Evolutionary conservation across 768 basidiomycete genomes (phyloP).

Genomic region (Lactifluus subvellereus): DNA sequence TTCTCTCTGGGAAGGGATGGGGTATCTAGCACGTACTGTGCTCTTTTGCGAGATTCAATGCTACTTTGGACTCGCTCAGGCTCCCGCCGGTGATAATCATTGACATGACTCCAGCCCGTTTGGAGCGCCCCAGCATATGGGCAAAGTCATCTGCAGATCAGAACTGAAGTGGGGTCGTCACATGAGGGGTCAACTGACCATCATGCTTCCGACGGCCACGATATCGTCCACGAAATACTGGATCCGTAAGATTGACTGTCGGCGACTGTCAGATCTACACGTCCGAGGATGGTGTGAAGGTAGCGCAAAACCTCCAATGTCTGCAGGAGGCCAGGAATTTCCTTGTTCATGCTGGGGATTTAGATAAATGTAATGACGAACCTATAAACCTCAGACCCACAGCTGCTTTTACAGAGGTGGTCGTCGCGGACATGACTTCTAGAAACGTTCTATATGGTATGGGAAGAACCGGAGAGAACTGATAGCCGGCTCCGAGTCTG

Average conservation of each 20-base stretch:
- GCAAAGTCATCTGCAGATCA: slow-evolving; percentile 52
- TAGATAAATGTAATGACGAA: neutral
- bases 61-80: slow-evolving; percentile 54
- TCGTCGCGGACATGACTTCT: neutral
- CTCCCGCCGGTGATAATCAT: slow-evolving; percentile 78
- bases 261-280: neutral
- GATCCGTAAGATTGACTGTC: slow-evolving; percentile 37
- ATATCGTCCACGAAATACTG: slow-evolving; percentile 36
- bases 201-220: slow-evolving; percentile 35
- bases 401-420: neutral
- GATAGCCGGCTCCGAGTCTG: too few species aligned
- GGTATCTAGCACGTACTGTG: slow-evolving; percentile 35
- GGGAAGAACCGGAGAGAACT: too few species aligned
- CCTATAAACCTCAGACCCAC: slow-evolving; percentile 6
- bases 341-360: neutral
- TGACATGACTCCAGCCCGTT: slow-evolving; percentile 53
- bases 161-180: neutral
- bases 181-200: slow-evolving; percentile 22
- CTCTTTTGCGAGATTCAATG: slow-evolving; percentile 54
- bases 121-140: slow-evolving; percentile 50
- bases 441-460: too few species aligned
- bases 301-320: slow-evolving; percentile 18
- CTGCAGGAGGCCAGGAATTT: slow-evolving; percentile 39
- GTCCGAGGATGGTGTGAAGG: neutral
- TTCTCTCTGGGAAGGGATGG: neutral